These are phyloP conservation scores for Dalbergia oliveri DNA, from an alignment of 306 rosid genomes.

Conservation along the genomic window DNA sequence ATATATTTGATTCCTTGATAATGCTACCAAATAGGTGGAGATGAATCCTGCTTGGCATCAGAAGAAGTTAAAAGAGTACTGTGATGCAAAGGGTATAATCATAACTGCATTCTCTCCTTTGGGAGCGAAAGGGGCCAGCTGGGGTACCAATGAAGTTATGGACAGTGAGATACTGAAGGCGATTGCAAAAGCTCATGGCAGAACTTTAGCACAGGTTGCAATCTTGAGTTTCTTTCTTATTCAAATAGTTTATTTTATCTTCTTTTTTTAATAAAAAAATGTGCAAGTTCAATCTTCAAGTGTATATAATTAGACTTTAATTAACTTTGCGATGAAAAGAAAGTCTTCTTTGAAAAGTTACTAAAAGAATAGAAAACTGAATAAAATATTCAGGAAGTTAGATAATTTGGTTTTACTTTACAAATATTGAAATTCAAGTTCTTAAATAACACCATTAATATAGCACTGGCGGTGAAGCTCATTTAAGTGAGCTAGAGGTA, in stretches of 20 bases:
- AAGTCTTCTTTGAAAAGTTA: neutral
- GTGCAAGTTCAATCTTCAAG: neutral
- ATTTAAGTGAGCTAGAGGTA: neutral
- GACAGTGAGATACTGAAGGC: constrained; percentile 56
- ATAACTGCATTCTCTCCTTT: constrained; percentile 68
- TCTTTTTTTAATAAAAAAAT: neutral
- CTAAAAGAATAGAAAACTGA: neutral
- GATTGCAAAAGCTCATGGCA: constrained; percentile 53
- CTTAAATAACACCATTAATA: too few species aligned
- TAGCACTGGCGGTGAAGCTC: too few species aligned
- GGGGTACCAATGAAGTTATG: constrained; percentile 60
- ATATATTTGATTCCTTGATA: neutral
- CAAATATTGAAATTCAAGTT: too few species aligned
- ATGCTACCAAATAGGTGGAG: constrained; percentile 55
- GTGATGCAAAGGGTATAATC: constrained; percentile 50
- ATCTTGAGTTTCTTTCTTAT: neutral
- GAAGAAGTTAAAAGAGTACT: constrained; percentile 58
- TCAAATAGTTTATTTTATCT: neutral
- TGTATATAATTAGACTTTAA: neutral
- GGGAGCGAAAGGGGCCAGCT: constrained; percentile 56
- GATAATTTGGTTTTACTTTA: too few species aligned
- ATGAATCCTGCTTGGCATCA: constrained; percentile 64
- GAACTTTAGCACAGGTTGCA: constrained; percentile 55
- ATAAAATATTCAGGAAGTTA: neutral
- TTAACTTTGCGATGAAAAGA: neutral